Conservation (phyloP, 805 yeast genomes). For the Torulaspora indica region DNA sequence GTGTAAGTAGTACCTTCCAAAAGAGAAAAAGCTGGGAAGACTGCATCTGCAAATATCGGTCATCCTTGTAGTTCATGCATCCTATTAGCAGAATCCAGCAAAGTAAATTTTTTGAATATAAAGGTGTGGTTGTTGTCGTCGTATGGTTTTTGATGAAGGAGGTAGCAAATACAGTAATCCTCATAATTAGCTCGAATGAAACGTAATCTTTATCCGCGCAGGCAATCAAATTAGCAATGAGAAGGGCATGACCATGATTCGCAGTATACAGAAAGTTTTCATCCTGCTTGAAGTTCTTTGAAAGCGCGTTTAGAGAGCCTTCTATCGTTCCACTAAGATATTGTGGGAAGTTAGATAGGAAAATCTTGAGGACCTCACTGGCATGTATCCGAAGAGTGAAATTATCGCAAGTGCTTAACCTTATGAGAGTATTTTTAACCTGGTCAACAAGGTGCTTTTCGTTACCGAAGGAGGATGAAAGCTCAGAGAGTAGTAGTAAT, state of each 20-base stretch:
- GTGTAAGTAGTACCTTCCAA: conserved; percentile 59
- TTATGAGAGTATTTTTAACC: conserved; percentile 36
- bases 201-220: conserved; percentile 41
- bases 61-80: conserved; percentile 53
- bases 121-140: conserved; percentile 29
- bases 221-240: conserved; percentile 37
- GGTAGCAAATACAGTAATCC: conserved; percentile 43
- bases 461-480: conserved; percentile 31
- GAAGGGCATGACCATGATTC: conserved; percentile 40
- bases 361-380: conserved; percentile 35
- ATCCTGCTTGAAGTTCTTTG: conserved; percentile 32
- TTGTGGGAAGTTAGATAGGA: conserved; percentile 35
- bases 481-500: conserved; percentile 16
- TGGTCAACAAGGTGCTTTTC: conserved; percentile 29
- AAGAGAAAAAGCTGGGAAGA: conserved; percentile 53
- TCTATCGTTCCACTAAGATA: conserved; percentile 38
- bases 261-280: conserved; percentile 31
- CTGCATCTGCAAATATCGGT: conserved; percentile 49
- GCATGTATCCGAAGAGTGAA: conserved; percentile 43
- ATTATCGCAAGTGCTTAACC: conserved; percentile 38
- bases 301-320: conserved; percentile 35
- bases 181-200: conserved; percentile 42
- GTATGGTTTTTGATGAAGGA: conserved; percentile 41
- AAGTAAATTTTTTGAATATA: conserved; percentile 39
- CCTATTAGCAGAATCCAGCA: conserved; percentile 66